Percentiles rank a stretch among this genome's conserved stretches.
These are phyloP conservation scores for Claviceps sp. DNA, from an alignment of 2,329 filamentous ascomycete genomes.

Conservation along the genomic window DNA sequence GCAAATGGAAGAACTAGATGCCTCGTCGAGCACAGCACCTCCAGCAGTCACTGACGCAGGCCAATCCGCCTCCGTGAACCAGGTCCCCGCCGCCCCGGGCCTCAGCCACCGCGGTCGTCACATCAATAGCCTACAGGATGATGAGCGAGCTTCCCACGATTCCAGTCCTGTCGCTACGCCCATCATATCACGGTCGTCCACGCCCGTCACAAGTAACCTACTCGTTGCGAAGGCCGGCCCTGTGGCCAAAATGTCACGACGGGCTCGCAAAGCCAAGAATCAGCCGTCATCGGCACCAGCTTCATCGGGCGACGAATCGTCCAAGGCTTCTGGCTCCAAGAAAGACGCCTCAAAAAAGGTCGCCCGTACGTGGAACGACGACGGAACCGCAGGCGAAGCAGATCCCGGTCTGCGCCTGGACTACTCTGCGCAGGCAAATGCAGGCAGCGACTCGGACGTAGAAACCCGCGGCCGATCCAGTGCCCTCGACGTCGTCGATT, in stretches of 20 bases:
- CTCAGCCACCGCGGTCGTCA: slow-evolving; percentile 27
- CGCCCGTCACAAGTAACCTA: slow-evolving; percentile 50
- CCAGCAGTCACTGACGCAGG: slow-evolving; percentile 12
- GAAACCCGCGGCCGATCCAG: slow-evolving; percentile 36
- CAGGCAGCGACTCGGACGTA: slow-evolving; percentile 38
- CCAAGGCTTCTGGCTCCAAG: slow-evolving; percentile 32
- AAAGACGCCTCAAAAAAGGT: slow-evolving; percentile 51
- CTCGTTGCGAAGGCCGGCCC: slow-evolving; percentile 64
- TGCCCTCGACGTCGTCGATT: slow-evolving; percentile 59
- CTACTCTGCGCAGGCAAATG: slow-evolving; percentile 59
- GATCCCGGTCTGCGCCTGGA: slow-evolving; percentile 62
- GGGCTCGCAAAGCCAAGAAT: slow-evolving; percentile 59
- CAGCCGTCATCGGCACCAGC: slow-evolving; percentile 39
- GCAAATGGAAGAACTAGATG: slow-evolving; percentile 70
- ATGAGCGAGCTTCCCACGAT: slow-evolving; percentile 41
- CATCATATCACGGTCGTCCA: slow-evolving; percentile 65
- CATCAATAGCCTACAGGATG: slow-evolving; percentile 20
- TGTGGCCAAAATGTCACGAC: slow-evolving; percentile 62
- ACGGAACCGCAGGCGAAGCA: slow-evolving; percentile 76
- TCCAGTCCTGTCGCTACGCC: slow-evolving; percentile 58
- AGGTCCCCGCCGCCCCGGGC: slow-evolving; percentile 20
- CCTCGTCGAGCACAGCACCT: slow-evolving; percentile 28
- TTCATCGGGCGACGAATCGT: slow-evolving; percentile 75
- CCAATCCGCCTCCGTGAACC: slow-evolving; percentile 9
- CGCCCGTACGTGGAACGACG: slow-evolving; percentile 82